phyloP scores from a whole-genome alignment of 2,329 filamentous ascomycete species.

The Hymenoscyphus repandus region DNA sequence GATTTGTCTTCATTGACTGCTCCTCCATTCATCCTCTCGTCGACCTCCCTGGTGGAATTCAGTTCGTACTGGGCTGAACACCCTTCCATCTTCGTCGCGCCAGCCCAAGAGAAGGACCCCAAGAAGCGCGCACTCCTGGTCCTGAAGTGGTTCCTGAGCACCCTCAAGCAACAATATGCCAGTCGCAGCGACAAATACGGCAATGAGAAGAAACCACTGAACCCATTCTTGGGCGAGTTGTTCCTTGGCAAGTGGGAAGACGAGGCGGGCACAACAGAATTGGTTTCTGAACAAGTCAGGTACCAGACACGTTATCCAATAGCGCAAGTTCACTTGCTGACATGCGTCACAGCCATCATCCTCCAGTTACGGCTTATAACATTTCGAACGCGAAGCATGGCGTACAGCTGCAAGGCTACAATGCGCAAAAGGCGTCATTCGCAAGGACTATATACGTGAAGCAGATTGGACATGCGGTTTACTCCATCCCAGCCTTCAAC shows the following conservation, averaged over 20 bases:
- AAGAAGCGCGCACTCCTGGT: constrained; percentile 80
- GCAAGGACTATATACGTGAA: constrained; percentile 91
- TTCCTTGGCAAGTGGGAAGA: constrained; percentile 91
- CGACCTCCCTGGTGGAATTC: constrained; percentile 74
- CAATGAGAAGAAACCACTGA: constrained; percentile 96
- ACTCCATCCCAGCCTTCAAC: constrained; percentile 59
- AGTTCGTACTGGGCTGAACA: constrained; percentile 80
- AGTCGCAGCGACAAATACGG: constrained; percentile 72
- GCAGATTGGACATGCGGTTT: constrained; percentile 83
- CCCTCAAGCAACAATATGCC: constrained; percentile 79
- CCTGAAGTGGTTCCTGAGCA: constrained; percentile 94
- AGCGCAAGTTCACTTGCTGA: constrained; percentile 4
- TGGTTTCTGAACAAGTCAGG: constrained; percentile 93
- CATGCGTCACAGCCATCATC: constrained; percentile 63
- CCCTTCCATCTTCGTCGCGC: constrained; percentile 72
- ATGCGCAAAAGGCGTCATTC: constrained; percentile 94
- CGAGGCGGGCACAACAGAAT: constrained; percentile 70
- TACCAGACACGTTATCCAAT: constrained; percentile 22
- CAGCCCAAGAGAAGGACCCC: constrained; percentile 71
- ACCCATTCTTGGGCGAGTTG: constrained; percentile 92
- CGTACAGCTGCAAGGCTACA: constrained; percentile 78
- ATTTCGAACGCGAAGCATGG: constrained; percentile 84
- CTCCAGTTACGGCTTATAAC: constrained; percentile 88
- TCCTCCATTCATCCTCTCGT: constrained; percentile 76
- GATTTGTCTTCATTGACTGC: constrained; percentile 77